phyloP scores from a whole-genome alignment of 306 rosid genomes.

The Quercus wislizeni region DNA sequence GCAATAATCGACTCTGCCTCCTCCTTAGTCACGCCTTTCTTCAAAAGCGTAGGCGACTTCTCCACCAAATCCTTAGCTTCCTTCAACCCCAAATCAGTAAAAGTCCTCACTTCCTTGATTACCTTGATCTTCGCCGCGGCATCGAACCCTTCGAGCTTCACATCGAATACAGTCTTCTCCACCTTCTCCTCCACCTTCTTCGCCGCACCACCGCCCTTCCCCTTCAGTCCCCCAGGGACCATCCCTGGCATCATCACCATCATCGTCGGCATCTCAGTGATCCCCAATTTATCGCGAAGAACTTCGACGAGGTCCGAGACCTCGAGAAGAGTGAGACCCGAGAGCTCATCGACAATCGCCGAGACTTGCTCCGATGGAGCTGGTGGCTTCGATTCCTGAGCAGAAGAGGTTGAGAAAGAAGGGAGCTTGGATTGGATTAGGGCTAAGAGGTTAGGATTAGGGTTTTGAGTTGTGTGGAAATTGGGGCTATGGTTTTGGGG shows the following conservation, averaged over 20 bases:
- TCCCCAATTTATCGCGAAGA: conserved; percentile 62
- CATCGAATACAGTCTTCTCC: not conserved
- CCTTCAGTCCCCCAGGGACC: conserved; percentile 67
- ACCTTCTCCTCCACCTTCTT: conserved; percentile 16
- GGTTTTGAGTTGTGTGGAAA: conserved; percentile 8
- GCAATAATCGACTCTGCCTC: conserved; percentile 57
- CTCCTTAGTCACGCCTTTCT: not conserved
- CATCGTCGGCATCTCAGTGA: conserved; percentile 77
- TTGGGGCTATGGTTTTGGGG: conserved; percentile 30
- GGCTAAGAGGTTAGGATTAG: conserved; percentile 2
- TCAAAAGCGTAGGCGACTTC: conserved; percentile 16
- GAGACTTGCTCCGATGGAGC: conserved; percentile 40
- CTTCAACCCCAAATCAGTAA: conserved; percentile 1
- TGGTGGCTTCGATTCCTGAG: conserved; percentile 36
- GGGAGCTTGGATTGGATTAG: not conserved
- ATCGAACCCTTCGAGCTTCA: not conserved
- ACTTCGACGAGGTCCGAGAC: conserved; percentile 75
- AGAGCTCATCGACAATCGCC: conserved; percentile 66
- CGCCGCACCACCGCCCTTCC: conserved; percentile 44
- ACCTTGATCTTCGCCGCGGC: conserved; percentile 7
- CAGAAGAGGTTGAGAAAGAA: conserved; percentile 1
- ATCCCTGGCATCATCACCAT: conserved; percentile 86
- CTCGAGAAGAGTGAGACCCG: conserved; percentile 63
- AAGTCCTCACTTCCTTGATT: not conserved
- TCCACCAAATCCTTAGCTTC: conserved; percentile 3